These are phyloP conservation scores for Cercospora sp. DNA, from an alignment of 2,329 filamentous ascomycete species.

Conservation along the genomic window DNA sequence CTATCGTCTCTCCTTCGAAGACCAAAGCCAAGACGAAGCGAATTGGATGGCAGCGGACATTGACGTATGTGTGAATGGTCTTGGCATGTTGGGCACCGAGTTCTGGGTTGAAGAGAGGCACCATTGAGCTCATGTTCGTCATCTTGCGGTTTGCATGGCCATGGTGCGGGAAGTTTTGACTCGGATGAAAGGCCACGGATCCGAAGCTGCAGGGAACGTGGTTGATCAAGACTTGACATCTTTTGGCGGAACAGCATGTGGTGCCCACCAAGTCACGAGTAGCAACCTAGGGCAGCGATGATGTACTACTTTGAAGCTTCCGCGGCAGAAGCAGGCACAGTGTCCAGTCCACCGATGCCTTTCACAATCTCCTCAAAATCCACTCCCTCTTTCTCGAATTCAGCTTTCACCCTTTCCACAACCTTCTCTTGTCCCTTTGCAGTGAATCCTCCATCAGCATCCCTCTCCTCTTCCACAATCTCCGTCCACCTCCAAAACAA, in stretches of 20 bases:
- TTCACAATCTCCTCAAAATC: conserved; percentile 80
- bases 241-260: too few species aligned
- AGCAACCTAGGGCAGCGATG: neutral
- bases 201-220: too few species aligned
- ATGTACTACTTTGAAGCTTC: neutral
- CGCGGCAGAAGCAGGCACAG: conserved; percentile 49
- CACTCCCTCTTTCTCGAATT: conserved; percentile 74
- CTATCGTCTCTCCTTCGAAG: neutral
- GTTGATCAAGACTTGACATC: too few species aligned
- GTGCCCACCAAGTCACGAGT: too few species aligned
- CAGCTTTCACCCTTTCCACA: conserved; percentile 70
- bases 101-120: too few species aligned
- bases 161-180: too few species aligned
- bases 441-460: conserved; percentile 75
- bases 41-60: too few species aligned
- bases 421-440: conserved; percentile 70
- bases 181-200: too few species aligned
- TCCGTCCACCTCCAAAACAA: conserved; percentile 93
- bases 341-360: conserved; percentile 64
- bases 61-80: too few species aligned
- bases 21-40: neutral
- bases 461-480: conserved; percentile 83
- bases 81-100: too few species aligned
- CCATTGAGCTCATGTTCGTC: too few species aligned
- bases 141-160: too few species aligned